These are phyloP conservation scores for Wickerhamiella brachini DNA, from an alignment of 805 yeast genomes.

Conservation along the genomic window DNA sequence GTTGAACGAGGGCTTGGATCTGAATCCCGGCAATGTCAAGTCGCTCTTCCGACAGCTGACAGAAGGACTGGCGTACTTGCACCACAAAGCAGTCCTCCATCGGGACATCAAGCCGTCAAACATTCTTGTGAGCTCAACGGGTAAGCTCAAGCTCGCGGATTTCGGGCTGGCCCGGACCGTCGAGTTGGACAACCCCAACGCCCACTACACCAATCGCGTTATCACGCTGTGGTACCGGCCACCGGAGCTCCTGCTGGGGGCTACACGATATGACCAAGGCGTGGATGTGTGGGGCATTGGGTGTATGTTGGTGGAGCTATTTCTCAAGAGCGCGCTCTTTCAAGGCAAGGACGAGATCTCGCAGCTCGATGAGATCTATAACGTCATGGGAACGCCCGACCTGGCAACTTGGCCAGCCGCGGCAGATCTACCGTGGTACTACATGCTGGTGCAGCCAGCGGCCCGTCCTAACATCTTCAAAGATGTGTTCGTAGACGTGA, in stretches of 20 bases:
- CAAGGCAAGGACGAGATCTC: slow-evolving; percentile 83
- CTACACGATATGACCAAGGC: slow-evolving; percentile 78
- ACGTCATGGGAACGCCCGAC: slow-evolving; percentile 78
- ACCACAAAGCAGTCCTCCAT: slow-evolving; percentile 46
- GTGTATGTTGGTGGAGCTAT: slow-evolving; percentile 73
- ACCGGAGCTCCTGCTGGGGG: slow-evolving; percentile 81
- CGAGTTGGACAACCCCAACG: slow-evolving; percentile 27
- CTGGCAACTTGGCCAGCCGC: slow-evolving; percentile 61
- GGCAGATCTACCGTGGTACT: slow-evolving; percentile 84
- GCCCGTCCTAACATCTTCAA: slow-evolving; percentile 26
- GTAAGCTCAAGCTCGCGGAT: slow-evolving; percentile 81
- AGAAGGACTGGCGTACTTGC: slow-evolving; percentile 70
- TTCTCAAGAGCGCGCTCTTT: slow-evolving; percentile 60
- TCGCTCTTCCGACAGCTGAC: slow-evolving; percentile 65
- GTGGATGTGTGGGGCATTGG: slow-evolving; percentile 98
- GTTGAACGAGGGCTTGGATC: slow-evolving; percentile 52
- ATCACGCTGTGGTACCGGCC: slow-evolving; percentile 97
- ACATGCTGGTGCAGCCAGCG: slow-evolving; percentile 52
- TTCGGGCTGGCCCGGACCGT: slow-evolving; percentile 69
- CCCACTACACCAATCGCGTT: slow-evolving; percentile 87
- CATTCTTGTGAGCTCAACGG: slow-evolving; percentile 58
- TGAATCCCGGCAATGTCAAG: slow-evolving; percentile 60
- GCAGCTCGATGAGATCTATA: slow-evolving; percentile 63
- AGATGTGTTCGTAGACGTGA: slow-evolving; percentile 27
- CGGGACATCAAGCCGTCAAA: slow-evolving; percentile 94